These are phyloP conservation scores for Pyrenochaeta sp. DNA, from an alignment of 2,329 filamentous ascomycete species.

Conservation along the genomic window DNA sequence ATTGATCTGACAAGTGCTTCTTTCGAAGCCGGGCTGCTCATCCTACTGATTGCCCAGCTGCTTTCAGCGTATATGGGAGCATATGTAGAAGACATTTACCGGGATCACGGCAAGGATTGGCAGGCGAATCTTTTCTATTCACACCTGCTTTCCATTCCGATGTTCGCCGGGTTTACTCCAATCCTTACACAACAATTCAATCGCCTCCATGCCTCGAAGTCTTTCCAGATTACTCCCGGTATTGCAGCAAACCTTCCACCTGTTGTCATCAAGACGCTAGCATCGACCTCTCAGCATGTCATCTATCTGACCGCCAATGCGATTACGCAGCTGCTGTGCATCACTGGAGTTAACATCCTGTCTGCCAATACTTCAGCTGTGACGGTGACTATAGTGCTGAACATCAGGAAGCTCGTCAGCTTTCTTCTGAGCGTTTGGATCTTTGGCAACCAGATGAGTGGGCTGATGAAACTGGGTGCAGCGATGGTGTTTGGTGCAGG, in stretches of 20 bases:
- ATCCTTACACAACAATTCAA: conserved; percentile 70
- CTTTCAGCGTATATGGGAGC: conserved; percentile 94
- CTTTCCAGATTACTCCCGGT: conserved; percentile 55
- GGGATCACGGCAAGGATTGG: conserved; percentile 86
- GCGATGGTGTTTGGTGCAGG: conserved; percentile 87
- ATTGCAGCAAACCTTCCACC: conserved; percentile 40
- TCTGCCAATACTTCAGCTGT: conserved; percentile 87
- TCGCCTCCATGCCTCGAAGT: conserved; percentile 69
- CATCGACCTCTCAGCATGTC: conserved; percentile 69
- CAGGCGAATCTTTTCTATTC: conserved; percentile 97
- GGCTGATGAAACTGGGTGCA: conserved; percentile 81
- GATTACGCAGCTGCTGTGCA: conserved; percentile 91
- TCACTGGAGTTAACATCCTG: conserved; percentile 93
- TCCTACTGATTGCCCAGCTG: conserved; percentile 87
- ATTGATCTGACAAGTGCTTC: conserved; percentile 51
- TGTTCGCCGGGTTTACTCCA: conserved; percentile 76
- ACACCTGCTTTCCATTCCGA: conserved; percentile 74
- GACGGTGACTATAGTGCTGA: conserved; percentile 95
- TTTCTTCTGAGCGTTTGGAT: conserved; percentile 90
- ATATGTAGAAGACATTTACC: conserved; percentile 91
- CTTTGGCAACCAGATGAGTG: conserved; percentile 83
- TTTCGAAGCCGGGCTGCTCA: conserved; percentile 74
- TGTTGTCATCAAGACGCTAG: conserved; percentile 36
- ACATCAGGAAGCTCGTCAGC: conserved; percentile 92
- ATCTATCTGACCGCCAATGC: conserved; percentile 78